Evolutionary conservation across 225 moss, liverwort and hornwort genomes (phyloP).

Genomic region (Antitrichia curtipendula): DNA sequence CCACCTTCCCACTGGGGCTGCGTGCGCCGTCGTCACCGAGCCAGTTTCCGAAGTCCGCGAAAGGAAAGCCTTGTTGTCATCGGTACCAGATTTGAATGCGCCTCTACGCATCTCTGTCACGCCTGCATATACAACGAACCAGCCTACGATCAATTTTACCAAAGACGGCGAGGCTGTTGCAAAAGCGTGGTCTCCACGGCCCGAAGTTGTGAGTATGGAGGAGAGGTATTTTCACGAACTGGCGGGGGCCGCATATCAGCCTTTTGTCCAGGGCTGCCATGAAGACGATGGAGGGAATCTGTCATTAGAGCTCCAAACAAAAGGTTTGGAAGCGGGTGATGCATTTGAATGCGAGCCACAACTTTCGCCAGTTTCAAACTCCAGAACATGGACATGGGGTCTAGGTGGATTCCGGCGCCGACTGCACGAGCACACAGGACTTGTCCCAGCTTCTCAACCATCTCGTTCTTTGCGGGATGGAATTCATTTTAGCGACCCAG

Average conservation of each 20-base stretch:
- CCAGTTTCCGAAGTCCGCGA: background rate
- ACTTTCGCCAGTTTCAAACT: constrained; percentile 15
- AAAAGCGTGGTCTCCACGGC: constrained; percentile 9
- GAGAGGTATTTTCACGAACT: constrained; percentile 7
- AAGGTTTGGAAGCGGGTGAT: constrained; percentile 12
- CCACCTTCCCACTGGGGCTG: background rate
- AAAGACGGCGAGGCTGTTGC: constrained; percentile 28
- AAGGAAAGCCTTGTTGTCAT: background rate
- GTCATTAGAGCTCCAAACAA: constrained; percentile 5
- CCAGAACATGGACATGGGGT: constrained; percentile 48
- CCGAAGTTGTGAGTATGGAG: constrained; percentile 1
- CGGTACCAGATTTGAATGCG: constrained; percentile 34
- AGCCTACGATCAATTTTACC: constrained; percentile 19
- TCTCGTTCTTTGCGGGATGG: constrained; percentile 28
- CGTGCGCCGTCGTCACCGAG: background rate
- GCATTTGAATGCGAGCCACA: constrained; percentile 21
- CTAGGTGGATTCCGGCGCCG: constrained; percentile 25
- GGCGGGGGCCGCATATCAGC: background rate
- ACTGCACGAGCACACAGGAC: constrained; percentile 12
- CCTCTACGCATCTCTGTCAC: background rate
- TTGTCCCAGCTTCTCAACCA: constrained; percentile 1
- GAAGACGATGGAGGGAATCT: constrained; percentile 7
- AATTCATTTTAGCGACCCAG: constrained; percentile 25
- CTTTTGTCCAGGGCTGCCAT: background rate
- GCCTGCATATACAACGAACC: constrained; percentile 8